Evolutionary conservation across 2,329 filamentous ascomycete genomes (phyloP).

Genomic region (Talaromyces sp.): DNA sequence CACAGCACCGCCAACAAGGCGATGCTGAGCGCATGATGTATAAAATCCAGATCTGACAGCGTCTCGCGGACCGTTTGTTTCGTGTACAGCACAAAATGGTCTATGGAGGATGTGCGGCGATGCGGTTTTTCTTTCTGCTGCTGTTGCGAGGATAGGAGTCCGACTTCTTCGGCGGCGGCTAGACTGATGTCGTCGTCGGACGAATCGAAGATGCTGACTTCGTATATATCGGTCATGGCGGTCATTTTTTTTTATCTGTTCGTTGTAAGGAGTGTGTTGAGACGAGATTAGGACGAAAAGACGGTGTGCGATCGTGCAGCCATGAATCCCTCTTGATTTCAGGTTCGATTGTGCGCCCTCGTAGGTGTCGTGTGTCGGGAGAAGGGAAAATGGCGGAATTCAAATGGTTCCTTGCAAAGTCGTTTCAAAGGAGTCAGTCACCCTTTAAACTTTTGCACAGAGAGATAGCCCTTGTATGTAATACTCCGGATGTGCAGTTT

Average conservation of each 20-base stretch:
- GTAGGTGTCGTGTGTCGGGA: not conserved
- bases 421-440: not conserved
- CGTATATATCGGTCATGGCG: conserved; percentile 16
- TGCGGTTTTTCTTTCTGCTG: not conserved
- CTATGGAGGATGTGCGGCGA: conserved; percentile 12
- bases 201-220: conserved; percentile 14
- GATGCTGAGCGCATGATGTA: conserved; percentile 69
- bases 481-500: not conserved
- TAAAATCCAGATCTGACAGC: conserved; percentile 69
- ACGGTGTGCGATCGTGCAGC: not conserved
- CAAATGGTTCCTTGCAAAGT: not conserved
- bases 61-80: conserved; percentile 62
- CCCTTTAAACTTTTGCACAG: not conserved
- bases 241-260: not conserved
- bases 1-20: conserved; percentile 74
- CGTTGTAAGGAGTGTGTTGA: not conserved
- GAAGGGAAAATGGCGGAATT: not conserved
- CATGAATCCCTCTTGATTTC: not conserved
- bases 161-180: conserved; percentile 14
- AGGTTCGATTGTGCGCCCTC: not conserved
- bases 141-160: conserved; percentile 5
- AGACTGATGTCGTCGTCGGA: conserved; percentile 14
- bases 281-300: not conserved
- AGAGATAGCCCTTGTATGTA: not conserved
- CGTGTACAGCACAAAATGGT: conserved; percentile 29